Evolutionary conservation across 192 early-diverging fungal species (phyloP).

Genomic region (Radiomyces spectabilis): DNA sequence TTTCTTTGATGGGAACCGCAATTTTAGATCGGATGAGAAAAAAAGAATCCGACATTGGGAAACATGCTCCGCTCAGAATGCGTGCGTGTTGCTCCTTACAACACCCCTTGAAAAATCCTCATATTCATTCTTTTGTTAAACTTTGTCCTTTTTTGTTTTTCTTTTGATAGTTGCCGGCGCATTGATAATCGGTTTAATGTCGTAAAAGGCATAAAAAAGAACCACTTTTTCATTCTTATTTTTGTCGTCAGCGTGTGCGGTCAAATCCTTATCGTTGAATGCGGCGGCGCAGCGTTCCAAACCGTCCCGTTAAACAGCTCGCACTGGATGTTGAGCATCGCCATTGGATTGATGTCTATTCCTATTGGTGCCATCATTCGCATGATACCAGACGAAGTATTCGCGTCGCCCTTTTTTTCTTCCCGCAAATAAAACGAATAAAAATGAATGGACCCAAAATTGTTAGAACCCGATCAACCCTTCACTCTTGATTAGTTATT

Average conservation of each 20-base stretch:
- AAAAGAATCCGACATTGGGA: not conserved
- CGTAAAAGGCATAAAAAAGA: constrained; percentile 69
- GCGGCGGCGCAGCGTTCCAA: constrained; percentile 85
- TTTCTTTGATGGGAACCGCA: not conserved
- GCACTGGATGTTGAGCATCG: constrained; percentile 79
- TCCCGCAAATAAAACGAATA: too few relatives aligned
- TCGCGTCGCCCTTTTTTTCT: too few relatives aligned
- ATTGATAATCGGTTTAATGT: constrained; percentile 79
- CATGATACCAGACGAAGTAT: constrained; percentile 70
- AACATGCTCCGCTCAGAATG: too few relatives aligned
- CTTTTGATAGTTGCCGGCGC: constrained; percentile 51
- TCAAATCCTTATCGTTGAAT: constrained; percentile 88
- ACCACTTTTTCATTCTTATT: constrained; percentile 76
- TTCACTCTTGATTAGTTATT: too few relatives aligned
- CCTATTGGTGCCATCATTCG: constrained; percentile 79
- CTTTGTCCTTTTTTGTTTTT: not conserved
- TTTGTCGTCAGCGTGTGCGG: constrained; percentile 63
- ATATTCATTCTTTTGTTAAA: not conserved
- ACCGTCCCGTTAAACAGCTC: constrained; percentile 50
- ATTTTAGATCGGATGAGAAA: too few relatives aligned
- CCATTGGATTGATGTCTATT: constrained; percentile 70
- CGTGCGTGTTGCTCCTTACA: too few relatives aligned
- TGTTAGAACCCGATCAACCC: too few relatives aligned
- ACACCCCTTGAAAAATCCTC: not conserved
- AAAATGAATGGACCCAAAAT: too few relatives aligned